These are phyloP conservation scores for Solanum peruvianum DNA, from an alignment of 257 asterid genomes.

Conservation along the genomic window DNA sequence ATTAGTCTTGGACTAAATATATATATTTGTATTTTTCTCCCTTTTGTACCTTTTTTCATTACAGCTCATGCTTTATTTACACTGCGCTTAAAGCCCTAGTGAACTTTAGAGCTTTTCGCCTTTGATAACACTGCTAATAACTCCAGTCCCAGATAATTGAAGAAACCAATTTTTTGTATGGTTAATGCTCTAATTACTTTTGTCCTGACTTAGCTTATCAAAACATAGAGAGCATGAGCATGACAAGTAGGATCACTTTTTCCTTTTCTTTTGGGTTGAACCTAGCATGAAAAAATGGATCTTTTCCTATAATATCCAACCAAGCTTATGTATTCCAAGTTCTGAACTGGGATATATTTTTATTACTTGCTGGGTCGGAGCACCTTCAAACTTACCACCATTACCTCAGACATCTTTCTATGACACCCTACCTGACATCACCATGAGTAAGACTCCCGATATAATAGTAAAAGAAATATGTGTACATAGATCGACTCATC, in stretches of 20 bases:
- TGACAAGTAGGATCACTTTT: background rate
- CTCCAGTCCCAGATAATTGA: background rate
- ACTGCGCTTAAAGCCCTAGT: background rate
- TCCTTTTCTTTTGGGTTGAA: background rate
- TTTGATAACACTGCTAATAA: background rate
- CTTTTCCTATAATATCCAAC: background rate
- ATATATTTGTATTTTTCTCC: background rate
- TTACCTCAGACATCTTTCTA: background rate
- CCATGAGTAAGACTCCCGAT: background rate
- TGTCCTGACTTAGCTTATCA: background rate
- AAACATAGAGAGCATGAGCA: background rate
- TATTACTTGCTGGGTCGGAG: background rate
- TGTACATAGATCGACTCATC: background rate
- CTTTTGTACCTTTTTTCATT: background rate
- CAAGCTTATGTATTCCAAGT: background rate
- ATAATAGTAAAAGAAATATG: background rate
- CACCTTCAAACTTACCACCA: background rate
- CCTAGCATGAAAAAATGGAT: background rate
- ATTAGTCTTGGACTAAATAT: background rate
- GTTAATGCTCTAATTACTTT: background rate
- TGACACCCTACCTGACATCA: background rate
- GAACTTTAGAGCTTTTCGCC: background rate
- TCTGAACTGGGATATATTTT: background rate
- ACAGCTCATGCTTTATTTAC: background rate
- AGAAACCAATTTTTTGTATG: background rate